Base-by-base conservation (phyloP, 306 rosid species). In the Cicer arietinum region DNA sequence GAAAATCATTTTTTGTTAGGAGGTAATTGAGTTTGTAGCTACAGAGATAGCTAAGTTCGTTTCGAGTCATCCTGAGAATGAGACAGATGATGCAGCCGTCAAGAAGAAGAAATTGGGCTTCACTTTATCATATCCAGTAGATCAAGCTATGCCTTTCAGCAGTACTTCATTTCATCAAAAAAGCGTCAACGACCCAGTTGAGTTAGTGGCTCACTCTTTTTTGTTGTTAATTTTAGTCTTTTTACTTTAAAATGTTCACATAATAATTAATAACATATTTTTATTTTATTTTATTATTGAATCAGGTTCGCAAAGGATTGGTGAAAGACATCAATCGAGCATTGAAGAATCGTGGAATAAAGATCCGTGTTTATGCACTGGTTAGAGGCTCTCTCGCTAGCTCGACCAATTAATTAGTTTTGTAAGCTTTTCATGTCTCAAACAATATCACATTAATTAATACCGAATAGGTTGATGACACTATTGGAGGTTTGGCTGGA, bases 401-500 rank as follows among this genome's bases (percentile, higher is more conserved):
- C 30, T 30, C 2, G 1, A 18, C 8, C 64, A 12, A 22, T 20
- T 60, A 3, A 1, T 20, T 60, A 2, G 1, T 52, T 81, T 61
- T 37, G 17, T 51, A 13, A 13, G 67, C 5, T 18, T 76, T 40
- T 53, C 43, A 10, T 48, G 70, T 63, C 50, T 51, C 47, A 35
- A 62, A 44, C 5, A 60, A 79, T 0, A 60, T 7, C 8, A 10
- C 10, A 13, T 59, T 59, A 67, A 43, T 6, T 16, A 65, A 51
- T n/a, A 10, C 4, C 71, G 69, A 53, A 47, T 78, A 91, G 94
- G 97, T 91, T 66, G 91, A 91, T 81, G 94, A 86, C 13, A 80
- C 90, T 4, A 63, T 91, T 30, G 97, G 94, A 44, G 73, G 86
- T 50, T 85, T 91, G 79, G 92, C 92, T 2, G 91, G 94, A 76